Base-by-base conservation (phyloP, 805 yeast species). In the Cyberlindnera meyerae region DNA sequence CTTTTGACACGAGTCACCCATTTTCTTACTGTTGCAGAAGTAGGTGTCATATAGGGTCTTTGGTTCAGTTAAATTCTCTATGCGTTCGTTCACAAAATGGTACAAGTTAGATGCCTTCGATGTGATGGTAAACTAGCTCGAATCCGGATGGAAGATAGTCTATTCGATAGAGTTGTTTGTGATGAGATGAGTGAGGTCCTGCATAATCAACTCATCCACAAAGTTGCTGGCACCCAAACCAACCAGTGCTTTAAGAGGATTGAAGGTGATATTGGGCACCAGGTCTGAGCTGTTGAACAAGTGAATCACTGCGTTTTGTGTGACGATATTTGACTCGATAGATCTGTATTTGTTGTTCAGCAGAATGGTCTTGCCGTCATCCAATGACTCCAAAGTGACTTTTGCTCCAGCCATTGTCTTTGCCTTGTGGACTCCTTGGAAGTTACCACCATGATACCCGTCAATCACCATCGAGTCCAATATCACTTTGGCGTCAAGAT, bases 191-290 rank as follows among this genome's bases (percentile, higher is more conserved):
- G 65, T 59, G 14, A 86, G 58, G 11, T 72, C 69, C 40, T 88
- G 71, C 36, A 84, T 73, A 29, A 74, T 65, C 12, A 86, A 47
- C 48, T 86, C 95, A n/a, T 72, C 69, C 6, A 84, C 89, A 54
- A 85, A 77, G 18, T 66, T 66, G 3, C 79, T 65, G 34, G 76
- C 77, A 40, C 77, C 71, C 29, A 78, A 54, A 0, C 84, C 87
- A 35, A 73, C 61, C 3, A 82, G 55, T 46, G 76, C 71, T 51
- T 77, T 80, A 44, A 77, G 66, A 1, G 76, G 73, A 22, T 76
- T 75, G 47, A 76, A 73, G 2, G 42, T 45, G 14, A 73, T 36
- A 1, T 38, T 24, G 0, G 44, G 55, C 18, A 44, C 38, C 20
- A 60, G 33, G 11, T 60, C 45, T 13, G 57, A 33, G 12, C 58